phyloP scores from a whole-genome alignment of 2,329 filamentous ascomycete species.

The Fusarium sacchari region DNA sequence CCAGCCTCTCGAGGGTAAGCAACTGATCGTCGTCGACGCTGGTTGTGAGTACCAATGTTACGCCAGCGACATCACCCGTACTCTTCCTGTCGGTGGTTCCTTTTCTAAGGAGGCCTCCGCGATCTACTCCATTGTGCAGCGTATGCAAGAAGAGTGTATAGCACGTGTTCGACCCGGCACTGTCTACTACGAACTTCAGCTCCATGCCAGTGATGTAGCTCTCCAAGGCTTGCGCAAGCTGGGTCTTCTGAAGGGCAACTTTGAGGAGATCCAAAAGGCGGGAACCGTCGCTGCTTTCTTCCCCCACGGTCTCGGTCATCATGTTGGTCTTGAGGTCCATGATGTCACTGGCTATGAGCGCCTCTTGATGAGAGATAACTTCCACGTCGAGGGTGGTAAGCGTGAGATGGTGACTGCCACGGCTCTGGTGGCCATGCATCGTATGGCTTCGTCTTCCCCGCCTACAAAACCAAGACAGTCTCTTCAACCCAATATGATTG shows the following conservation, averaged over 20 bases:
- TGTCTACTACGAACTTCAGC: slow-evolving; percentile 76
- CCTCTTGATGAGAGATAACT: slow-evolving; percentile 46
- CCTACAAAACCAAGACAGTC: slow-evolving; percentile 50
- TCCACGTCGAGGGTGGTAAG: slow-evolving; percentile 52
- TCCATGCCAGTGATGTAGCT: slow-evolving; percentile 77
- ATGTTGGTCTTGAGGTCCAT: slow-evolving; percentile 73
- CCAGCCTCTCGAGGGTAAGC: slow-evolving; percentile 72
- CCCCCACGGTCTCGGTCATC: slow-evolving; percentile 72
- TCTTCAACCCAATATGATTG: slow-evolving; percentile 72
- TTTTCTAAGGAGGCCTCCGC: slow-evolving; percentile 75
- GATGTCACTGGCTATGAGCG: slow-evolving; percentile 61
- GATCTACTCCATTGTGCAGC: slow-evolving; percentile 80
- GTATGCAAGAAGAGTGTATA: slow-evolving; percentile 84
- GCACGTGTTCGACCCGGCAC: slow-evolving; percentile 73
- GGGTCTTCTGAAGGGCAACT: slow-evolving; percentile 75
- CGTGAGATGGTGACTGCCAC: slow-evolving; percentile 53
- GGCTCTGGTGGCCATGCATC: slow-evolving; percentile 46
- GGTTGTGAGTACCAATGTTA: slow-evolving; percentile 88
- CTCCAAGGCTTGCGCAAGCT: slow-evolving; percentile 75
- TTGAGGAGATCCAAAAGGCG: slow-evolving; percentile 61
- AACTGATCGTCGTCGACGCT: slow-evolving; percentile 86
- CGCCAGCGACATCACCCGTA: slow-evolving; percentile 89
- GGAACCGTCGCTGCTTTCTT: slow-evolving; percentile 71
- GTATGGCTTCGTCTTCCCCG: slow-evolving; percentile 38
- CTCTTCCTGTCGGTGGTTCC: slow-evolving; percentile 77